Evolutionary conservation across 2,329 filamentous ascomycete species (phyloP).

Genomic region (Monilinia aucupariae): DNA sequence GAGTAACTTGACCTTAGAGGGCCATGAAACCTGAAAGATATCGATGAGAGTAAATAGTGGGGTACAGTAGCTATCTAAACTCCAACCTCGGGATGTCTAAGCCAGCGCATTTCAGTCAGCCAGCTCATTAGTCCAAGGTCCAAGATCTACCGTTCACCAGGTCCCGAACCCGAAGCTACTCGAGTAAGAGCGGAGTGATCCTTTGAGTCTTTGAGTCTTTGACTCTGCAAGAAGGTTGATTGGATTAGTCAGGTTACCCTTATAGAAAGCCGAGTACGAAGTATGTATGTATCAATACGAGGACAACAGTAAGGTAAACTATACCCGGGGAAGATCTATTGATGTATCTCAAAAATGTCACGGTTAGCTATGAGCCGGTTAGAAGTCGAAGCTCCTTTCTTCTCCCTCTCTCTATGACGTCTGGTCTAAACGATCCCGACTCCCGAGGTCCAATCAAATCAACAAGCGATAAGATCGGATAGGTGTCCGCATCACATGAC

Average conservation of each 20-base stretch:
- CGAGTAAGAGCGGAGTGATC: too few species aligned
- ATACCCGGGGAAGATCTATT: too few species aligned
- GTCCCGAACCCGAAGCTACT: too few species aligned
- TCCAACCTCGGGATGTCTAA: conserved; percentile 7
- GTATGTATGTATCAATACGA: too few species aligned
- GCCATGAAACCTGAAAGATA: background rate
- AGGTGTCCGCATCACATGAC: background rate
- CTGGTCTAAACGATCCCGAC: background rate
- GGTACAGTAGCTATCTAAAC: conserved; percentile 2
- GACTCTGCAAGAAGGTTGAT: too few species aligned
- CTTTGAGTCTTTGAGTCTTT: too few species aligned
- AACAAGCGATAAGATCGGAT: background rate
- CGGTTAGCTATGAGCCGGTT: background rate
- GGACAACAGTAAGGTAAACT: too few species aligned
- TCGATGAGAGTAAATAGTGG: conserved; percentile 2
- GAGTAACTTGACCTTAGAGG: too few species aligned
- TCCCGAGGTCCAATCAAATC: background rate
- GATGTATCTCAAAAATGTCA: too few species aligned
- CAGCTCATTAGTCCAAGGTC: background rate
- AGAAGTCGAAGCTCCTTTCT: background rate
- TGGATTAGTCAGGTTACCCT: too few species aligned
- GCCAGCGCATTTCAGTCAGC: conserved; percentile 2
- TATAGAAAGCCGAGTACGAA: too few species aligned
- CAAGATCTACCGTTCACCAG: too few species aligned
- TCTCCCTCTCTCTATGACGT: background rate